A percentile compares a stretch with the other conserved stretches of the same genome.
Evolutionary conservation across 2,329 filamentous ascomycete genomes (phyloP).

Genomic region (Calonectria crousiana): DNA sequence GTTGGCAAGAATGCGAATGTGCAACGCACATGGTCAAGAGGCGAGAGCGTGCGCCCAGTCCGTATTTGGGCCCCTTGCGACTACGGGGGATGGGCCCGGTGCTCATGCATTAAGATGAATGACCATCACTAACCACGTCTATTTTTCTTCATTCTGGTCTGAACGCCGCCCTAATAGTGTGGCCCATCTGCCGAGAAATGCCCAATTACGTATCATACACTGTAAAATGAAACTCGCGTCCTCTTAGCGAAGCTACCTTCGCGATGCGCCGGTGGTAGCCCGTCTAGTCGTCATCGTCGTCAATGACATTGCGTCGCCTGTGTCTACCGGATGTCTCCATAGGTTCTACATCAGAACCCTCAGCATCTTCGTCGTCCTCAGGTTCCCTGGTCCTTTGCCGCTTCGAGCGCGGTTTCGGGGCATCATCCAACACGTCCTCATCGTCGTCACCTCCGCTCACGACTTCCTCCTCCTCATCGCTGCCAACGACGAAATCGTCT

Average conservation of each 20-base stretch:
- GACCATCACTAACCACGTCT: slow-evolving; percentile 15
- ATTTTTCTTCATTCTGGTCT: slow-evolving; percentile 23
- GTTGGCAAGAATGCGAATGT: background rate
- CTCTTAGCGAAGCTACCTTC: background rate
- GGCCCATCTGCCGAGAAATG: background rate
- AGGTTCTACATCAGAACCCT: slow-evolving; percentile 66
- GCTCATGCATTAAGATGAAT: background rate
- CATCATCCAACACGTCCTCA: slow-evolving; percentile 69
- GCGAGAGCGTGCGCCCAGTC: no score
- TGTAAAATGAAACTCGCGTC: background rate
- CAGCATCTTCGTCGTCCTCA: slow-evolving; percentile 62
- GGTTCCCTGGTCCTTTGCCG: slow-evolving; percentile 63
- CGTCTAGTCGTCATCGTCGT: slow-evolving; percentile 69
- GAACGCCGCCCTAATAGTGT: slow-evolving; percentile 13
- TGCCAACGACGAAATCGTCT: slow-evolving; percentile 82
- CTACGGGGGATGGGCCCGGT: background rate
- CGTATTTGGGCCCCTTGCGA: background rate
- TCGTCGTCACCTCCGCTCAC: slow-evolving; percentile 74
- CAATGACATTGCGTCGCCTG: slow-evolving; percentile 68
- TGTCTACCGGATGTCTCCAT: slow-evolving; percentile 57
- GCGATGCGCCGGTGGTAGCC: background rate
- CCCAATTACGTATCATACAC: slow-evolving; percentile 19
- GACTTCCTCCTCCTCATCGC: slow-evolving; percentile 79
- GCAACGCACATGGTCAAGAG: background rate
- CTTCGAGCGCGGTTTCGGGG: slow-evolving; percentile 61